Evolutionary conservation across 2,329 filamentous ascomycete genomes (phyloP).

Genomic region (Pyrenochaeta sp.): DNA sequence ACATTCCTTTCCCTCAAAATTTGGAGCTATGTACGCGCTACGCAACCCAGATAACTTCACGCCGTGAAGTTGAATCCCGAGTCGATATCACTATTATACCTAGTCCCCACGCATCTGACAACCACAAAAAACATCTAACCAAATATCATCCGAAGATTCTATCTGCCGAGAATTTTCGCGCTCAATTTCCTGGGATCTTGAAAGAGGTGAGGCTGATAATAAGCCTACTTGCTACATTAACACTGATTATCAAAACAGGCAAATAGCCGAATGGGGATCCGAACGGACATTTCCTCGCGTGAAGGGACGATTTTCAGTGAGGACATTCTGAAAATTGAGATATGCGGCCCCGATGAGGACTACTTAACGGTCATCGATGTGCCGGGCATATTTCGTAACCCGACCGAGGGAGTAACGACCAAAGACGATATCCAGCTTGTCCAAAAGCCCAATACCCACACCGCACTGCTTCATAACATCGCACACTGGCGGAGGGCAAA

Average conservation of each 20-base stretch:
- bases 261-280: too few species aligned
- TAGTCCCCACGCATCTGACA: not conserved
- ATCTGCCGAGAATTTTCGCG: not conserved
- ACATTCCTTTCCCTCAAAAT: constrained; percentile 51
- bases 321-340: constrained; percentile 52
- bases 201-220: not conserved
- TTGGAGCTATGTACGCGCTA: constrained; percentile 55
- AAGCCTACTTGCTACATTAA: not conserved
- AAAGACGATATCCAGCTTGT: constrained; percentile 22
- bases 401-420: constrained; percentile 20
- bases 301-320: constrained; percentile 40
- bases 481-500: too few species aligned
- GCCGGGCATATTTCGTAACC: constrained; percentile 51
- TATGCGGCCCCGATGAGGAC: constrained; percentile 49
- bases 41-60: constrained; percentile 57
- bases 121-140: constrained; percentile 14
- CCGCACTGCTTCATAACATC: too few species aligned
- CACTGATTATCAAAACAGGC: too few species aligned
- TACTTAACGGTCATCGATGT: constrained; percentile 55
- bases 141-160: too few species aligned
- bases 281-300: not conserved
- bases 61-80: constrained; percentile 24
- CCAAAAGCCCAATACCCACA: too few species aligned
- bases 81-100: constrained; percentile 8
- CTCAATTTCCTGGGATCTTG: not conserved